These are phyloP conservation scores for Periconia macrospinosa DNA, from an alignment of 2,329 filamentous ascomycete species.

Conservation along the genomic window DNA sequence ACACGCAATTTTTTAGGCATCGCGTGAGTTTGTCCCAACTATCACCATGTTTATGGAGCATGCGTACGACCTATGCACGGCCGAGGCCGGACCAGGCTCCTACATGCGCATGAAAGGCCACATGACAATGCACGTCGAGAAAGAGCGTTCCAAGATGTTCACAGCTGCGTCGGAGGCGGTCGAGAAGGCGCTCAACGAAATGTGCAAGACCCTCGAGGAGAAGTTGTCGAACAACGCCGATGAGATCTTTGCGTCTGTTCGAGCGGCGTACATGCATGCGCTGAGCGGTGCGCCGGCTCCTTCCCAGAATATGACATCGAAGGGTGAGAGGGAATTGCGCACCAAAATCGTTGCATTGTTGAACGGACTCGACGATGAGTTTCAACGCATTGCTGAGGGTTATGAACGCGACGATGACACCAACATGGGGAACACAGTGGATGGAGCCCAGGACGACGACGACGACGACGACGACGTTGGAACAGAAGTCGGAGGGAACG, in stretches of 20 bases:
- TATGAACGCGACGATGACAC: conserved; percentile 1
- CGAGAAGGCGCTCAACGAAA: conserved; percentile 41
- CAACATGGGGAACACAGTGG: too few relatives aligned
- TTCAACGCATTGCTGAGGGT: conserved; percentile 25
- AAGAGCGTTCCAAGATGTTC: conserved; percentile 51
- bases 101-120: conserved; percentile 56
- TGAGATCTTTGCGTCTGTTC: conserved; percentile 45
- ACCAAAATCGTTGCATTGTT: conserved; percentile 21
- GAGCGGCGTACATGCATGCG: conserved; percentile 41
- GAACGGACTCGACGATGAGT: conserved; percentile 18
- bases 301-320: conserved; percentile 8
- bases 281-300: conserved; percentile 28
- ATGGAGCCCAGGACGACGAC: too few relatives aligned
- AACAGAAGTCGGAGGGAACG: too few relatives aligned
- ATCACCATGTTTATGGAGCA: conserved; percentile 50
- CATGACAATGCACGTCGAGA: conserved; percentile 52
- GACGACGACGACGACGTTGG: too few relatives aligned
- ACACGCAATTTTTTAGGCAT: too few relatives aligned
- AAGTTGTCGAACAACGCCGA: conserved; percentile 50
- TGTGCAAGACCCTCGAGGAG: conserved; percentile 48
- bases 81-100: conserved; percentile 50
- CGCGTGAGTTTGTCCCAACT: conserved; percentile 56
- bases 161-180: conserved; percentile 47
- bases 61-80: conserved; percentile 51
- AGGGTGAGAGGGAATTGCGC: conserved; percentile 17